A percentile compares a stretch with the other conserved stretches of the same genome.
phyloP scores from a whole-genome alignment of 2,329 filamentous ascomycete genomes.

The Fusarium sp. region DNA sequence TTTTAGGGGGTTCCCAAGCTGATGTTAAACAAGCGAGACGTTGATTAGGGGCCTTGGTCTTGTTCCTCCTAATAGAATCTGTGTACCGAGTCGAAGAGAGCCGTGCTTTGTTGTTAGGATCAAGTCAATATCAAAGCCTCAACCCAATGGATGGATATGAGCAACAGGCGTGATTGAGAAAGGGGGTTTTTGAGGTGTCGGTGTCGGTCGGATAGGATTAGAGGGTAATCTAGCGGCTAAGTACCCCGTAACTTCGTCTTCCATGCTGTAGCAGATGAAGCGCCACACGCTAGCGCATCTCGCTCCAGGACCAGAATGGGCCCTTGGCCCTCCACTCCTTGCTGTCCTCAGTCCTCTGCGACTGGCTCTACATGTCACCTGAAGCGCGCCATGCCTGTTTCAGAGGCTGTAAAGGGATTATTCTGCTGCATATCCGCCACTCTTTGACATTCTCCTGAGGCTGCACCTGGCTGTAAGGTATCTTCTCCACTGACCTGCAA shows the following conservation, averaged over 20 bases:
- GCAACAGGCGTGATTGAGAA: constrained; percentile 44
- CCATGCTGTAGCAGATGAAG: constrained; percentile 16
- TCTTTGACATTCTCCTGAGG: constrained; percentile 26
- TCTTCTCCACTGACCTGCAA: constrained; percentile 30
- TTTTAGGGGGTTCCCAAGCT: constrained; percentile 26
- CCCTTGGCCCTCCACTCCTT: constrained; percentile 20
- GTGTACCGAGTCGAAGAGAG: constrained; percentile 1
- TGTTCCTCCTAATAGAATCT: neutral
- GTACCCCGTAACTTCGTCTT: constrained; percentile 39
- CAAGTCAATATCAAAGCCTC: constrained; percentile 36
- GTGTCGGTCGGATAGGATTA: constrained; percentile 1
- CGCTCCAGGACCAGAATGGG: constrained; percentile 8
- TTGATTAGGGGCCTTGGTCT: neutral
- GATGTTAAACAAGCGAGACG: constrained; percentile 5
- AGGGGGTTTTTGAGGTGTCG: constrained; percentile 48
- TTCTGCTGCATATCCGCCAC: constrained; percentile 12
- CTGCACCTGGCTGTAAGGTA: constrained; percentile 22
- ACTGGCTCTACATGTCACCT: constrained; percentile 41
- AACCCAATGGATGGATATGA: constrained; percentile 19
- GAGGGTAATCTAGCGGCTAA: constrained; percentile 40
- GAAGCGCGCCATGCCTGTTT: constrained; percentile 45
- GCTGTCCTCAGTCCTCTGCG: constrained; percentile 24
- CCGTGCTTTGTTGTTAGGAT: constrained; percentile 30
- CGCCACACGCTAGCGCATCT: constrained; percentile 42
- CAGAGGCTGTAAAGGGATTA: constrained; percentile 11